Evolutionary conservation across 805 yeast genomes (phyloP).

Genomic region (Kazachstania psychrophila): DNA sequence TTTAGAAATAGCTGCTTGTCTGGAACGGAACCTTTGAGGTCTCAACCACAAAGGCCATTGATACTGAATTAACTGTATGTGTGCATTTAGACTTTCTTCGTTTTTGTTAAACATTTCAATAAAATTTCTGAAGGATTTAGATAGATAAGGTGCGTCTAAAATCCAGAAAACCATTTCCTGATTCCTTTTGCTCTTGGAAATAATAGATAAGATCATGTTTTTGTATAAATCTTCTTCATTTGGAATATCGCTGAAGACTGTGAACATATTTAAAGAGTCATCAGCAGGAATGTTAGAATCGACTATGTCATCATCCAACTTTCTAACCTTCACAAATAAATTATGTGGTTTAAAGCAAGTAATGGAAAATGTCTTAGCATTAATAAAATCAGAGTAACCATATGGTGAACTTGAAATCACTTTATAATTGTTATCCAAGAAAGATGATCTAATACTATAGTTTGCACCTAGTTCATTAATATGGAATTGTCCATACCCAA

Average conservation of each 20-base stretch:
- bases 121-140: conserved; percentile 39
- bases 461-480: conserved; percentile 6
- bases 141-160: conserved; percentile 55
- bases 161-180: conserved; percentile 68
- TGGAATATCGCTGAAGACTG: conserved; percentile 10
- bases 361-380: conserved; percentile 10
- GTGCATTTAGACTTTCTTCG: conserved; percentile 4
- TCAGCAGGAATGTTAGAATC: neutral
- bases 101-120: conserved; percentile 35
- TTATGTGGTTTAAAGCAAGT: conserved; percentile 13
- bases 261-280: conserved; percentile 16
- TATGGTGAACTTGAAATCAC: conserved; percentile 18
- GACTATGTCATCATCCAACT: neutral
- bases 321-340: conserved; percentile 15
- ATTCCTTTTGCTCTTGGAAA: conserved; percentile 1
- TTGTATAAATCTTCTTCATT: conserved; percentile 12
- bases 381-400: conserved; percentile 20
- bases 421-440: conserved; percentile 13
- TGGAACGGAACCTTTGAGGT: conserved; percentile 64
- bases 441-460: conserved; percentile 11
- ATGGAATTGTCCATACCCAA: conserved; percentile 72
- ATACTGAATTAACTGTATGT: conserved; percentile 59
- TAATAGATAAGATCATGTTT: conserved; percentile 11
- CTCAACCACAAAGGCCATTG: conserved; percentile 92
- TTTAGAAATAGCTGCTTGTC: conserved; percentile 84